phyloP scores from a whole-genome alignment of 2,329 filamentous ascomycete species.

The Monosporascus sp. region DNA sequence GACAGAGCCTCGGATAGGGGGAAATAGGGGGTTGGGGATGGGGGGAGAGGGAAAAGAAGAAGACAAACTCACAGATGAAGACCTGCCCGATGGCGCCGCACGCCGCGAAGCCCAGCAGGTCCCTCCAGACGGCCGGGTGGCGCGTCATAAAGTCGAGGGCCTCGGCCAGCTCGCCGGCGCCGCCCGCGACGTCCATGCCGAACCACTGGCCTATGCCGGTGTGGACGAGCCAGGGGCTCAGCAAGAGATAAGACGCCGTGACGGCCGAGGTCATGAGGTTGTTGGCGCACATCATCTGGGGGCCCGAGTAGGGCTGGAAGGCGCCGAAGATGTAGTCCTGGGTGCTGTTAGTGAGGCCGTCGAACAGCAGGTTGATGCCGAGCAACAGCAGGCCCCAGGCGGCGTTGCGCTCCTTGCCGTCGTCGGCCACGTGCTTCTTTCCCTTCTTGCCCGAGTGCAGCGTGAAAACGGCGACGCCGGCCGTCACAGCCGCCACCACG shows the following conservation, averaged over 20 bases:
- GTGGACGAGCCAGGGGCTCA: slow-evolving; percentile 73
- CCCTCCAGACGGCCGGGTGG: slow-evolving; percentile 77
- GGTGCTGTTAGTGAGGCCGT: slow-evolving; percentile 92
- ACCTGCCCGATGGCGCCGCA: slow-evolving; percentile 93
- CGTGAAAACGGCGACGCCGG: slow-evolving; percentile 91
- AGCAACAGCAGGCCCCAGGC: slow-evolving; percentile 79
- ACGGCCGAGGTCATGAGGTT: slow-evolving; percentile 81
- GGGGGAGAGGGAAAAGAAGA: background rate
- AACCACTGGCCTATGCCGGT: slow-evolving; percentile 61
- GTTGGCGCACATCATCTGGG: slow-evolving; percentile 99
- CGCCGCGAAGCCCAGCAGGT: slow-evolving; percentile 82
- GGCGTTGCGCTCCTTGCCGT: slow-evolving; percentile 53
- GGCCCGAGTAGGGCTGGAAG: slow-evolving; percentile 77
- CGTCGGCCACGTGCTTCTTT: slow-evolving; percentile 34
- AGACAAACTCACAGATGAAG: slow-evolving; percentile 69
- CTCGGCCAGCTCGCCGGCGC: slow-evolving; percentile 70
- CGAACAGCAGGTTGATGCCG: slow-evolving; percentile 85
- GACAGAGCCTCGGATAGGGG: background rate
- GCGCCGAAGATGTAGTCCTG: slow-evolving; percentile 88
- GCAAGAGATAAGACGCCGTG: slow-evolving; percentile 68
- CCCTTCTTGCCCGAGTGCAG: slow-evolving; percentile 62
- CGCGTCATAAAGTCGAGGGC: slow-evolving; percentile 75
- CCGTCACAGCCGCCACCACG: slow-evolving; percentile 84
- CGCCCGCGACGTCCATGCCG: slow-evolving; percentile 59
- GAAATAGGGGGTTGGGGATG: background rate